These are phyloP conservation scores for Colletotrichum truncatum DNA, from an alignment of 2,329 filamentous ascomycete genomes.

Conservation along the genomic window DNA sequence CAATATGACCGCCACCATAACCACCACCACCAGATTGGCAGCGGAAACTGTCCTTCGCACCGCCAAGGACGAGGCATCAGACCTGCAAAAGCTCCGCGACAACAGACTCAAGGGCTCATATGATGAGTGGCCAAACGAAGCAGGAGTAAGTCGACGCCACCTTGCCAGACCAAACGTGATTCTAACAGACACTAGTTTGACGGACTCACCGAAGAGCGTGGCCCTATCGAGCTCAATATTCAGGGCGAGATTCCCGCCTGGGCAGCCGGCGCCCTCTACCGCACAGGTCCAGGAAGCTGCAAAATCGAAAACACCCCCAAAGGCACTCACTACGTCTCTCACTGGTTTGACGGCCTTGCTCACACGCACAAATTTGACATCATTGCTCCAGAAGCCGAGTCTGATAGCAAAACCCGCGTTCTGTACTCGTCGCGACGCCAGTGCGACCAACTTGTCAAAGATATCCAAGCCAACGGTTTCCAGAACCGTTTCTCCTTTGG, in stretches of 20 bases:
- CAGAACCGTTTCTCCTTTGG: conserved; percentile 71
- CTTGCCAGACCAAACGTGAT: not conserved
- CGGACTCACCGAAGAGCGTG: conserved; percentile 70
- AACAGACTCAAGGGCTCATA: conserved; percentile 41
- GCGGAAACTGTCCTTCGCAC: conserved; percentile 25
- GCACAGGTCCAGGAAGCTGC: conserved; percentile 77
- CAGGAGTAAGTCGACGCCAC: conserved; percentile 46
- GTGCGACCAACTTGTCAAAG: conserved; percentile 69
- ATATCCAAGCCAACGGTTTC: conserved; percentile 68
- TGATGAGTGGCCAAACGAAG: conserved; percentile 58
- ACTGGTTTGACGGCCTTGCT: conserved; percentile 86
- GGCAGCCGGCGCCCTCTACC: conserved; percentile 76
- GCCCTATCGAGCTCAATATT: conserved; percentile 70
- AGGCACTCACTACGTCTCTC: conserved; percentile 69
- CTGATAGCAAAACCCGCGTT: conserved; percentile 51
- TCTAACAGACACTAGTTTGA: conserved; percentile 65
- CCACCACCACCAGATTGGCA: not conserved
- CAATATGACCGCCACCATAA: not conserved
- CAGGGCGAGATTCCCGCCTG: conserved; percentile 75
- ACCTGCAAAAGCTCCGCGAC: conserved; percentile 18
- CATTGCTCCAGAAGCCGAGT: conserved; percentile 42
- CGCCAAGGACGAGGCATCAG: conserved; percentile 15
- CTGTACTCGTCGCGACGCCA: conserved; percentile 78
- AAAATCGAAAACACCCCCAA: conserved; percentile 66
- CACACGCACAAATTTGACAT: conserved; percentile 80